Base-by-base conservation (phyloP, 768 basidiomycete genomes). In the Hypholoma sublateritium region DNA sequence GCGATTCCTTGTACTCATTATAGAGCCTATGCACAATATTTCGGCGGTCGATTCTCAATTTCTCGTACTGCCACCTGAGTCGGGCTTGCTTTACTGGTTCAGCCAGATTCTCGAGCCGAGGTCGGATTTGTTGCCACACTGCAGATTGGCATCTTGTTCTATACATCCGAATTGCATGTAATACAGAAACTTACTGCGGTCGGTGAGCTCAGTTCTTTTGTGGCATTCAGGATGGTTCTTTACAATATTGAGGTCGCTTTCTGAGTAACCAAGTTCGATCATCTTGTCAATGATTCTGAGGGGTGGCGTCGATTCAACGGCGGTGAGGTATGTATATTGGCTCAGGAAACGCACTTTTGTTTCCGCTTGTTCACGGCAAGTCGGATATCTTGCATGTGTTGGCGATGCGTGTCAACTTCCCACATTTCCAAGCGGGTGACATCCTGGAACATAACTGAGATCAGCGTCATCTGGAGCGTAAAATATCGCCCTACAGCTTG, bases 121-220 rank as follows among this genome's bases (percentile, higher is more conserved):
- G 50, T 5, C 56, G 55, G 36, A 58, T 55, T 22, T 49, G 44
- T 24, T 42, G 44, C 57, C 51, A 60, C 16, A 17, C 57, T 61
- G 37, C 2, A 8, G 14, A 14, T 8, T 4, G 16, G 39, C 7
- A 41, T 41, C 3, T 13, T 16, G 11, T 41, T 12, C 14, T 9
- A 21, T 11, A 7, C 13, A 37, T 11, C 3, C 5, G 22, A 19
- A 37, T 39, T 6, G 19, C 11, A 22, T 24, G 8, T 14, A 24
- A 36, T 21, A 37, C 16, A 13, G 17, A n/a, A 21, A 35, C 48
- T 2, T 57, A 74, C 72, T 59, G 19, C 64, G 65, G 21, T 69
- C 67, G 4, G 69, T 72, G 17, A 74, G 62, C 19, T 58, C 57
- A 6, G 55, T 39, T 3, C 46, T 12, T 28, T 56, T 55, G 21